Percentiles rank a stretch among this genome's conserved stretches.
Evolutionary conservation across 202 grass and related monocot species (phyloP).

Genomic region (Setaria viridis): DNA sequence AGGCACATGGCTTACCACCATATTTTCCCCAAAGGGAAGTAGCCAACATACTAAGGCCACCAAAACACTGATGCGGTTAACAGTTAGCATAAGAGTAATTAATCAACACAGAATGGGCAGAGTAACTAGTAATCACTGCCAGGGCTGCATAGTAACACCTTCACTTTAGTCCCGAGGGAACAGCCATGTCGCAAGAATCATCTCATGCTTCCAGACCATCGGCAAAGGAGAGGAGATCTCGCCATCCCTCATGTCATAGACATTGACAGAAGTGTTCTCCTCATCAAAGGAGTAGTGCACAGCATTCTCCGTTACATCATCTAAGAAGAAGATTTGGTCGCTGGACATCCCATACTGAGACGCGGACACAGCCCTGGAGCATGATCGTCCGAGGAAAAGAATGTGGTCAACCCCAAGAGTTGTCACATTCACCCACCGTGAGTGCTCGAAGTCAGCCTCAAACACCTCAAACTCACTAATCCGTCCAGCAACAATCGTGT

Average conservation of each 20-base stretch:
- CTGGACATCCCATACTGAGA: conserved; percentile 7
- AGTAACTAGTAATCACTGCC: neutral
- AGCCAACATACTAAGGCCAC: neutral
- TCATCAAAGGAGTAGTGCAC: neutral
- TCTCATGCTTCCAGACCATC: conserved; percentile 9
- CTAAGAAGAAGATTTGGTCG: conserved; percentile 32
- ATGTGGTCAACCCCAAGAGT: conserved; percentile 28
- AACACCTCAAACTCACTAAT: conserved; percentile 6
- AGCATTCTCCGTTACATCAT: conserved; percentile 11
- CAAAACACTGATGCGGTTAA: neutral
- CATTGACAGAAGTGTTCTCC: neutral
- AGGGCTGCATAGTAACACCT: neutral
- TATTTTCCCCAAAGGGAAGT: neutral
- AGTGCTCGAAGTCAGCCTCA: neutral
- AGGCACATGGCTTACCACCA: neutral
- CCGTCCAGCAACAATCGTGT: neutral
- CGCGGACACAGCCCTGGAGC: conserved; percentile 28
- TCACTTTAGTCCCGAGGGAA: conserved; percentile 5
- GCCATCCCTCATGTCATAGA: neutral
- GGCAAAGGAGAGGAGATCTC: conserved; percentile 1
- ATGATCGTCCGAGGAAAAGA: conserved; percentile 35
- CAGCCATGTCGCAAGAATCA: conserved; percentile 18
- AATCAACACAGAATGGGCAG: neutral
- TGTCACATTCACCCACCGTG: conserved; percentile 6
- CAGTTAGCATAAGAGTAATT: neutral